Evolutionary conservation across 495 filamentous ascomycete species (phyloP).

Genomic region (Pyrenopolyporus hunteri): DNA sequence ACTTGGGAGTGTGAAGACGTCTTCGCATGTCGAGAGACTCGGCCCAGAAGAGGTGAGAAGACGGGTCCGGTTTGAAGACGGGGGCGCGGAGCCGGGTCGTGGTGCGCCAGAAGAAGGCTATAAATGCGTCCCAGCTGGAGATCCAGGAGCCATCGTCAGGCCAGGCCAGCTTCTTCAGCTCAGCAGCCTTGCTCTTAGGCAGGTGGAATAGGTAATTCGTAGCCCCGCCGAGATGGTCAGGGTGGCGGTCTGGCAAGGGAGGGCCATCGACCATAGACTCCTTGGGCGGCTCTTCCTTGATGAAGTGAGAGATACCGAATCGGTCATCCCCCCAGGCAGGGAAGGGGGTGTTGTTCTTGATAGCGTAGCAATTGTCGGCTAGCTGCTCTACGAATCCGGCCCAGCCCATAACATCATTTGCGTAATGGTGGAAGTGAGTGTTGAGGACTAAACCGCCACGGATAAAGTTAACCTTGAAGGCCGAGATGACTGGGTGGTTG

Average conservation of each 20-base stretch:
- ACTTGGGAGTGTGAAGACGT: conserved; percentile 41
- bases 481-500: conserved; percentile 43
- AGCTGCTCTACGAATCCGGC: conserved; percentile 47
- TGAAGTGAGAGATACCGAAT: conserved; percentile 46
- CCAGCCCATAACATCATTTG: conserved; percentile 54
- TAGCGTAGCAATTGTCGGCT: conserved; percentile 51
- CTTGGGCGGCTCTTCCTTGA: conserved; percentile 28
- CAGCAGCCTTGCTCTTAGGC: conserved; percentile 50
- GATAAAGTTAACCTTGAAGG: conserved; percentile 53
- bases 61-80: conserved; percentile 39
- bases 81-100: conserved; percentile 41
- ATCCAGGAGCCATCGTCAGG: conserved; percentile 45
- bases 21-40: conserved; percentile 52
- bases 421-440: conserved; percentile 53
- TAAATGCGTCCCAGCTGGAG: conserved; percentile 53
- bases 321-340: conserved; percentile 46
- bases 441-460: conserved; percentile 51
- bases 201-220: conserved; percentile 45
- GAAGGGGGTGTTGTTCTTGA: conserved; percentile 39
- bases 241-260: conserved; percentile 37
- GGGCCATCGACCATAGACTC: conserved; percentile 44
- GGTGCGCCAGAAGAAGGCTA: conserved; percentile 49
- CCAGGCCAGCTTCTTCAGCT: conserved; percentile 46
- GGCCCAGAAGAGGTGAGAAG: conserved; percentile 28
- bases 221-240: conserved; percentile 41